These are phyloP conservation scores for Shiraia bambusicola DNA, from an alignment of 2,329 filamentous ascomycete genomes.

Conservation along the genomic window DNA sequence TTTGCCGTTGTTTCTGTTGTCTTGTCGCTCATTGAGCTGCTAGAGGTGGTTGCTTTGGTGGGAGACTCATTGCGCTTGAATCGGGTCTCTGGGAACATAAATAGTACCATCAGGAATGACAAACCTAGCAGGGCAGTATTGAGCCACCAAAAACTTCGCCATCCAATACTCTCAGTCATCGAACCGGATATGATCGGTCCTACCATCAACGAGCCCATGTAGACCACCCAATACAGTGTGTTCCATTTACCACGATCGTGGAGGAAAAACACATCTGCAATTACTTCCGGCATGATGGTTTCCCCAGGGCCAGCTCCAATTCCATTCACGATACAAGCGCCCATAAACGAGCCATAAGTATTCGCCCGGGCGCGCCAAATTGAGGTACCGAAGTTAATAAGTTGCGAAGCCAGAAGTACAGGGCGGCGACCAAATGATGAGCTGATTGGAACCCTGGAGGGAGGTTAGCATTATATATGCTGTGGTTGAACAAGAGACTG, in stretches of 20 bases:
- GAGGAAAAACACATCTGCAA: conserved; percentile 66
- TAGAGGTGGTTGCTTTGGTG: conserved; percentile 5
- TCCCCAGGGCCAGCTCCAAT: conserved; percentile 64
- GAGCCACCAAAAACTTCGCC: conserved; percentile 67
- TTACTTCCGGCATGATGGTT: conserved; percentile 63
- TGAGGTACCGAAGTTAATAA: conserved; percentile 55
- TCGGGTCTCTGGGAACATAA: conserved; percentile 65
- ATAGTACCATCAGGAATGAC: conserved; percentile 55
- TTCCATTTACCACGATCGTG: conserved; percentile 65
- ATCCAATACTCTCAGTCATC: conserved; percentile 61
- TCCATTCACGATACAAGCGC: conserved; percentile 62
- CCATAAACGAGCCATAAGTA: conserved; percentile 64
- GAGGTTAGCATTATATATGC: conserved; percentile 1
- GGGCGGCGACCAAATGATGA: conserved; percentile 58
- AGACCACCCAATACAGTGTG: conserved; percentile 62
- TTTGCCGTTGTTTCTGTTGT: conserved; percentile 11
- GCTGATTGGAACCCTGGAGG: conserved; percentile 55
- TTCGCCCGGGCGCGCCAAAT: conserved; percentile 62
- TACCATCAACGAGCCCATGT: conserved; percentile 64
- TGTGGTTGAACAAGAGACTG: conserved; percentile 10
- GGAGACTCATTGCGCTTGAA: conserved; percentile 52
- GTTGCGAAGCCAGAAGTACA: conserved; percentile 54
- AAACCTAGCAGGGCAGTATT: conserved; percentile 58
- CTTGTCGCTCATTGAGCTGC: conserved; percentile 23
- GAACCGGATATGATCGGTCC: conserved; percentile 59